phyloP scores from a whole-genome alignment of 2,329 filamentous ascomycete genomes.

The Fusarium sp. region DNA sequence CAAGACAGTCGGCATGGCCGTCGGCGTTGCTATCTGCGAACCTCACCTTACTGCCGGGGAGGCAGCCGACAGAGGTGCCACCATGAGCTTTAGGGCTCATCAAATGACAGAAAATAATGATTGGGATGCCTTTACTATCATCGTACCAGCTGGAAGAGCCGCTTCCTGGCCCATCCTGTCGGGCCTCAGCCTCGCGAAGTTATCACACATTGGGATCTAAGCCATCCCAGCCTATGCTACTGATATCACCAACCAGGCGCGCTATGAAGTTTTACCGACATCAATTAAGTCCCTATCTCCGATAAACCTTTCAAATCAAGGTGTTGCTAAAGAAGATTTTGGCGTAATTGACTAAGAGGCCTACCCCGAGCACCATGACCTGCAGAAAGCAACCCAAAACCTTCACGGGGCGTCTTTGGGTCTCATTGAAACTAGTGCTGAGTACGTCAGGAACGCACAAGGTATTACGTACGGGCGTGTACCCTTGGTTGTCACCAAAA shows the following conservation, averaged over 20 bases:
- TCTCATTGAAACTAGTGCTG: neutral
- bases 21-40: no score
- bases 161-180: constrained; percentile 23
- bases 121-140: constrained; percentile 14
- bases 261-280: constrained; percentile 1
- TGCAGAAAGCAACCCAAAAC: neutral
- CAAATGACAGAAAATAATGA: neutral
- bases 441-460: neutral
- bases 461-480: no score
- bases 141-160: constrained; percentile 7
- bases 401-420: neutral
- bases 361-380: neutral
- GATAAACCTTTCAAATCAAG: neutral
- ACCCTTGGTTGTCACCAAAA: no score
- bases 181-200: constrained; percentile 16
- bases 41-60: no score
- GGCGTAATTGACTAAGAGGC: neutral
- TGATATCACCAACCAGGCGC: constrained; percentile 13
- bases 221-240: constrained; percentile 13
- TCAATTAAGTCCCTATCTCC: neutral
- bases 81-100: constrained; percentile 15
- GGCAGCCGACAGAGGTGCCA: no score
- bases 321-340: neutral
- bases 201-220: constrained; percentile 18
- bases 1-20: no score